Conservation (phyloP, 805 yeast species). For the Scheffersomyces coipomensis region DNA sequence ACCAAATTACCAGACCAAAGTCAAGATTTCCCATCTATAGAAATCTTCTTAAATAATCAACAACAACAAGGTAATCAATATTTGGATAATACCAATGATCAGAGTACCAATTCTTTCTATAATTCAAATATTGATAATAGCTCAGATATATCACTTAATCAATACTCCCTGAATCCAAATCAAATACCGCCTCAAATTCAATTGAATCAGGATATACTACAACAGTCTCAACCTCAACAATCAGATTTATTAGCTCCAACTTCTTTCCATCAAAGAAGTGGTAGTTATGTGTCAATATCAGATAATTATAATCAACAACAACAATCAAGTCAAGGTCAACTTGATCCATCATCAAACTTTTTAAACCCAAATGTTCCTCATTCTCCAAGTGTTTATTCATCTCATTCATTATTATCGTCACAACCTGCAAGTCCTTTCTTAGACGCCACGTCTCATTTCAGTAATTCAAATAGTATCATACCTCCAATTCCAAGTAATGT, state of each 20-base stretch:
- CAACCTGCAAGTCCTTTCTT: slow-evolving; percentile 36
- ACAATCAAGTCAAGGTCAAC: slow-evolving; percentile 2
- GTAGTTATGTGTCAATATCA: slow-evolving; percentile 28
- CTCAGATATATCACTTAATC: background rate
- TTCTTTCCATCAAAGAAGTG: slow-evolving; percentile 25
- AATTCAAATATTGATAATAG: background rate
- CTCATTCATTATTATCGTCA: slow-evolving; percentile 25
- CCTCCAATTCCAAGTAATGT: slow-evolving; percentile 2
- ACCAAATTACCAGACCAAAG: too few species aligned
- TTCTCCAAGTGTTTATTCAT: slow-evolving; percentile 17
- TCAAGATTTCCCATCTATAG: too few species aligned
- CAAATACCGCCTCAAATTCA: background rate
- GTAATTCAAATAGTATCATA: slow-evolving; percentile 6
- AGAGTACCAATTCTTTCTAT: background rate
- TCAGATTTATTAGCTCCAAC: background rate
- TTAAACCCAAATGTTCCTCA: too few species aligned
- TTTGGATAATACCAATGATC: slow-evolving; percentile 12
- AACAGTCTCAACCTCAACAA: background rate
- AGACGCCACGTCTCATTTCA: slow-evolving; percentile 34
- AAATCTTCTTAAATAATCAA: background rate
- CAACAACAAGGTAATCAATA: background rate
- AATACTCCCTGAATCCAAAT: background rate
- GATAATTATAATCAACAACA: too few species aligned
- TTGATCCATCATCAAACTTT: too few species aligned
- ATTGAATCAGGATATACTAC: background rate